These are phyloP conservation scores for Chrysanthemum makinoi DNA, from an alignment of 129 eudicot species.

Conservation along the genomic window DNA sequence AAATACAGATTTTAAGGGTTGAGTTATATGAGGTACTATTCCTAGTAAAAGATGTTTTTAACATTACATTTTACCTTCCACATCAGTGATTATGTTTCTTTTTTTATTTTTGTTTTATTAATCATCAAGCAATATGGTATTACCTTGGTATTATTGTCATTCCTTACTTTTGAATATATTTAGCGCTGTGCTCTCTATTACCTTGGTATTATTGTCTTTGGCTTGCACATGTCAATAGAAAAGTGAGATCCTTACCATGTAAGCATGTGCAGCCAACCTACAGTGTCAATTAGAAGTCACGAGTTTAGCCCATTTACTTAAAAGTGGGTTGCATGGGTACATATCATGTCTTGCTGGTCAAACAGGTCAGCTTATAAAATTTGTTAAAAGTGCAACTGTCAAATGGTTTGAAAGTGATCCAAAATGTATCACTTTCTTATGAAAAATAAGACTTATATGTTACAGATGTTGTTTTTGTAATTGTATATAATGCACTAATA, in stretches of 20 bases:
- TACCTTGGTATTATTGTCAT: background rate
- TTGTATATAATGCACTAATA: background rate
- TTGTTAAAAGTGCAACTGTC: background rate
- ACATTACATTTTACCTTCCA: background rate
- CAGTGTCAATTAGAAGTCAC: background rate
- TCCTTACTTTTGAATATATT: background rate
- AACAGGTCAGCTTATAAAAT: background rate
- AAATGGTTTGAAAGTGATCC: background rate
- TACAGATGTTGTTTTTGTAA: background rate
- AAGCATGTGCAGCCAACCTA: background rate
- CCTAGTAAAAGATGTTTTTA: background rate
- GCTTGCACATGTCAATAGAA: background rate
- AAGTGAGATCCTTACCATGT: background rate
- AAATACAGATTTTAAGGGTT: constrained; percentile 52
- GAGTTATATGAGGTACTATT: constrained; percentile 75
- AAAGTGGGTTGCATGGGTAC: background rate
- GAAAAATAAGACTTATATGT: background rate
- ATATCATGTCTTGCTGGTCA: background rate
- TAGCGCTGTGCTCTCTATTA: background rate
- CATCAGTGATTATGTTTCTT: background rate
- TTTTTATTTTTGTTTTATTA: background rate
- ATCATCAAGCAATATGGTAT: background rate
- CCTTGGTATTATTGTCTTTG: background rate
- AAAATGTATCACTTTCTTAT: background rate
- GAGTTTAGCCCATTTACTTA: background rate